Evolutionary conservation across 176 grass and related monocot species (phyloP).

Genomic region (Typha latifolia): DNA sequence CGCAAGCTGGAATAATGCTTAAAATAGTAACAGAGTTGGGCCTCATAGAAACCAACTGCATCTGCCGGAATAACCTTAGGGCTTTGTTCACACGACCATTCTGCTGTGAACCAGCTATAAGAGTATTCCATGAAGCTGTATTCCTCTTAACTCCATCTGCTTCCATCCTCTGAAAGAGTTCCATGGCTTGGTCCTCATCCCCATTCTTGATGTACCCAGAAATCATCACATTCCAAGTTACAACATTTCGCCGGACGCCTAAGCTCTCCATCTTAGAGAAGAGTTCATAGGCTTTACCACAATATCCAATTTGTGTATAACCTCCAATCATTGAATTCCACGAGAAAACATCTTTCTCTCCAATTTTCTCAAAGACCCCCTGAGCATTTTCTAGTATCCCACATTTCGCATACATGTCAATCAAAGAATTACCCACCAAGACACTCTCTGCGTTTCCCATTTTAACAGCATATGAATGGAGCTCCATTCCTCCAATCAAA

Average conservation of each 20-base stretch:
- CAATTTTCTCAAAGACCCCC: conserved; percentile 44
- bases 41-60: conserved; percentile 38
- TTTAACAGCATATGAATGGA: conserved; percentile 56
- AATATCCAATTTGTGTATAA: conserved; percentile 52
- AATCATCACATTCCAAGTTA: conserved; percentile 74
- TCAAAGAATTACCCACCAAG: conserved; percentile 54
- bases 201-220: conserved; percentile 63
- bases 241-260: conserved; percentile 49
- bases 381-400: conserved; percentile 35
- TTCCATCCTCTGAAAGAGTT: conserved; percentile 70
- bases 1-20: conserved; percentile 59
- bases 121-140: conserved; percentile 76
- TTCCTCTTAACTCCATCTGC: conserved; percentile 43
- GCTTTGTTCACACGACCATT: conserved; percentile 58
- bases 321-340: conserved; percentile 82
- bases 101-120: conserved; percentile 55
- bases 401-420: conserved; percentile 73
- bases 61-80: conserved; percentile 50
- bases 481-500: conserved; percentile 38
- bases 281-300: conserved; percentile 60
- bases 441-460: conserved; percentile 33
- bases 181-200: conserved; percentile 65
- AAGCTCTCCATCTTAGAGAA: conserved; percentile 55
- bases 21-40: conserved; percentile 55
- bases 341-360: conserved; percentile 65